A percentile compares a stretch with the other conserved stretches of the same genome.
These are phyloP conservation scores for Crithidia brevicula DNA, from an alignment of 208 protist genomes.

Conservation along the genomic window DNA sequence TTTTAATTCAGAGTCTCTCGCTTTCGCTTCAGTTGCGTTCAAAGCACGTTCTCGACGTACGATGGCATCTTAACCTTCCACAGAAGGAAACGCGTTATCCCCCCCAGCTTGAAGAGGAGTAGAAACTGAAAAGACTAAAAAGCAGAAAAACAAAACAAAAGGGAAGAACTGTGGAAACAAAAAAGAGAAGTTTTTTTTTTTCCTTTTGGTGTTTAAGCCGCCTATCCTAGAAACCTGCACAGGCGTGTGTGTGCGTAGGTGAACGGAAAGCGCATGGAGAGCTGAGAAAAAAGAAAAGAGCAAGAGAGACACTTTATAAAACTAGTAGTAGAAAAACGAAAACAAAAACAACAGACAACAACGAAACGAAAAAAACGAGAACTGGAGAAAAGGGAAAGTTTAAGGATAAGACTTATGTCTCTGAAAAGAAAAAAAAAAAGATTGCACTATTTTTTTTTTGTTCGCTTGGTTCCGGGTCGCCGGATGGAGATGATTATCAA, in stretches of 20 bases:
- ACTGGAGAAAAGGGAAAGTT: too few relatives aligned
- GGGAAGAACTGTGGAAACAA: neutral
- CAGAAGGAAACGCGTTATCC: constrained; percentile 29
- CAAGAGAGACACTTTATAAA: neutral
- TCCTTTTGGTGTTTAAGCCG: neutral
- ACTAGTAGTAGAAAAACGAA: neutral
- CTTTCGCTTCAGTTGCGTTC: too few relatives aligned
- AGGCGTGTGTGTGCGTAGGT: too few relatives aligned
- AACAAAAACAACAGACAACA: neutral
- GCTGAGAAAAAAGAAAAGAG: neutral
- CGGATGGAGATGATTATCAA: too few relatives aligned
- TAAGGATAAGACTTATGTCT: too few relatives aligned
- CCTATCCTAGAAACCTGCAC: neutral
- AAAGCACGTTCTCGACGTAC: neutral
- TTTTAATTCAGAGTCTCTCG: too few relatives aligned
- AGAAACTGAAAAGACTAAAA: constrained; percentile 4
- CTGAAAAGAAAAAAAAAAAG: too few relatives aligned
- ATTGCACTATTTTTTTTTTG: too few relatives aligned
- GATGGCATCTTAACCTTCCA: constrained; percentile 7
- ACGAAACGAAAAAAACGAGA: too few relatives aligned
- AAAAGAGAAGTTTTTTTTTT: neutral
- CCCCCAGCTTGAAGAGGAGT: constrained; percentile 16
- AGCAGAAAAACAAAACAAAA: neutral
- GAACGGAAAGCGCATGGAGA: too few relatives aligned
- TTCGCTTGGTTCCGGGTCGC: too few relatives aligned